A percentile compares a stretch with the other conserved stretches of the same genome.
These are phyloP conservation scores for Diaporthe citrichinensis DNA, from an alignment of 2,329 filamentous ascomycete genomes.

Conservation along the genomic window DNA sequence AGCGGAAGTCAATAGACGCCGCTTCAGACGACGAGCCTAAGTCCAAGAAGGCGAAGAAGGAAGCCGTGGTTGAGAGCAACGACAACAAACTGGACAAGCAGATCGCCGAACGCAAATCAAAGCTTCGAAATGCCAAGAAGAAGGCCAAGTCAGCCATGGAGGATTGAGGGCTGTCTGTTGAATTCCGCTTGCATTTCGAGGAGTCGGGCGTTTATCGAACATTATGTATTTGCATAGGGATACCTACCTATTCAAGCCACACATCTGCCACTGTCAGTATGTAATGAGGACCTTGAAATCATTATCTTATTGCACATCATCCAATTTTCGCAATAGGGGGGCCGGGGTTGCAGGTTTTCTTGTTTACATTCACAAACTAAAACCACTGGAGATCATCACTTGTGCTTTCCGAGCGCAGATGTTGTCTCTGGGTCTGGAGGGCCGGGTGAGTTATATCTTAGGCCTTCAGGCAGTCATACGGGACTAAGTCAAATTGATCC, in stretches of 20 bases:
- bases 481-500: neutral
- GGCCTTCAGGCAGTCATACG: too few species aligned
- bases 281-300: neutral
- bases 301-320: neutral
- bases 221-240: conserved; percentile 19
- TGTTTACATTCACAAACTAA: neutral
- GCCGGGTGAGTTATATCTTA: neutral
- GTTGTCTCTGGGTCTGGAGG: neutral
- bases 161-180: conserved; percentile 49
- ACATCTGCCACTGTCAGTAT: neutral
- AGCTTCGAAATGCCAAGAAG: conserved; percentile 72
- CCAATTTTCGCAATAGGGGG: too few species aligned
- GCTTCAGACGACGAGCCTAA: conserved; percentile 45
- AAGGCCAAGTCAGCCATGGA: conserved; percentile 67
- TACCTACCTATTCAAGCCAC: neutral
- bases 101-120: conserved; percentile 71
- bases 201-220: conserved; percentile 36
- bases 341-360: neutral
- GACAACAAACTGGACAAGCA: conserved; percentile 70
- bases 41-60: conserved; percentile 47
- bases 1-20: conserved; percentile 66
- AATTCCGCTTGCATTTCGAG: conserved; percentile 41
- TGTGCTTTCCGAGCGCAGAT: neutral
- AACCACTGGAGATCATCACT: too few species aligned
- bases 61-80: conserved; percentile 57